Base-by-base conservation (phyloP, 2,329 filamentous ascomycete species). In the Penicillium griseofulvum region DNA sequence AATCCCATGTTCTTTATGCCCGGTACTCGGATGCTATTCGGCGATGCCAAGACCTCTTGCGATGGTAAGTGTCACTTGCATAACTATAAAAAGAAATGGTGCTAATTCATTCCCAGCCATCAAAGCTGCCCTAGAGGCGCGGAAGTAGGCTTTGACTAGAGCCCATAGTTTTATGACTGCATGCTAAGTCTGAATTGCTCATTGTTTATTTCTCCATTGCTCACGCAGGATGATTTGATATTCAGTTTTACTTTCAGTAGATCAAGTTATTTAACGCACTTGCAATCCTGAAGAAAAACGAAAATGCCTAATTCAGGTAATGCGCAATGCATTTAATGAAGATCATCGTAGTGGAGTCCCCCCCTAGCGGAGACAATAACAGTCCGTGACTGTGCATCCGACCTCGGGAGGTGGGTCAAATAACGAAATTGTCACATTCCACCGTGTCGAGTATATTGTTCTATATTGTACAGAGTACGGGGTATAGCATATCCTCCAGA, bases 1-100 rank as follows among this genome's bases (percentile, higher is more conserved):
- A 96, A 96, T 69, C 91, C 91, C 1, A 92, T 96, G 90, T 94
- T 95, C 74, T 94, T 87, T 74, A 93, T 92, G 88, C 87, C 89
- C 4, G 88, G 88, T 49, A 91, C 91, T 2, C 89, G 88, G 76
- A 96, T 96, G 91, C 73, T 96, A 55, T 96, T 96, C 75, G 91
- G 91, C 26, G 91, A 96, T 76, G 91, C 91, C 19, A 93, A 90
- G 77, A 82, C 84, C 56, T 89, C 87, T 56, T 93, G 89, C 68
- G 90, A 94, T 78, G 89, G 86, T 88, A 67, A 71, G 83, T 73
- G 26, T 37, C 12, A 19, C 12, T 31, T 10, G 28, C n/a, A 19
- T 44, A 11, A 4, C 19, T 17, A 4, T 43, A 1, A 17, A 11
- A 17, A 6, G 5, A 17, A 19, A 19, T 12, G 5, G 7, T 41